Evolutionary conservation across 768 basidiomycete species (phyloP), one percentile per base, ranked within the genome.

Genomic region (Tricholoma saponaceum): DNA sequence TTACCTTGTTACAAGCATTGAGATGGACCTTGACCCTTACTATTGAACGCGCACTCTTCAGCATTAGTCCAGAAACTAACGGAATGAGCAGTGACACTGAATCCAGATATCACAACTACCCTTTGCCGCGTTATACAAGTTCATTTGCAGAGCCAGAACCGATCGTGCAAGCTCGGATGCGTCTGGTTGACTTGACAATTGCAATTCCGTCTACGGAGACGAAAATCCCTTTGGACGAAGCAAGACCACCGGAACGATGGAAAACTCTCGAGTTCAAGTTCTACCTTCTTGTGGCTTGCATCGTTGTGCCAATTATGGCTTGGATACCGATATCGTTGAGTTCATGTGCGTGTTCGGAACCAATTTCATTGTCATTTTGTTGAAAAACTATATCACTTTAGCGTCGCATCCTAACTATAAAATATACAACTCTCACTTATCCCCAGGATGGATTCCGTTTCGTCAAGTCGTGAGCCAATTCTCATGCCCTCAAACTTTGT

Each of bases 391-490:
- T 35, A 26, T 16, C 39, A n/a, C 37, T 47, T 14, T 62, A 93
- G 91, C 80, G 35, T 80, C 81, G 51, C 86, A 94, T 70, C 83
- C 83, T 1, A 97, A 97, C 67, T 95, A 88, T 63, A 66, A 64
- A 3, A 68, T 77, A 22, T 97, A 85, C 71, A 72, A 75, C 1
- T 64, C 71, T 13, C 77, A 78, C 58, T 73, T 98, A 2, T 84
- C 83, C 0, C 61, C 71, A 0, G 93, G 95, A 0, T 98, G 95
- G 95, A 69, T 98, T 18, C 83, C 86, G 61, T 89, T 86, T 37
- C 84, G 92, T 28, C 69, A 77, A 68, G 80, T 95, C 12, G 95
- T 96, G 66, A 73, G 90, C 78, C 5, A 28, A 50, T 39, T 12
- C 9, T 50, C 54, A n/a, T 35, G 10, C 8, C 33, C 16, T 18